These are phyloP conservation scores for Pyricularia sp. DNA, from an alignment of 2,329 filamentous ascomycete genomes.

Conservation along the genomic window DNA sequence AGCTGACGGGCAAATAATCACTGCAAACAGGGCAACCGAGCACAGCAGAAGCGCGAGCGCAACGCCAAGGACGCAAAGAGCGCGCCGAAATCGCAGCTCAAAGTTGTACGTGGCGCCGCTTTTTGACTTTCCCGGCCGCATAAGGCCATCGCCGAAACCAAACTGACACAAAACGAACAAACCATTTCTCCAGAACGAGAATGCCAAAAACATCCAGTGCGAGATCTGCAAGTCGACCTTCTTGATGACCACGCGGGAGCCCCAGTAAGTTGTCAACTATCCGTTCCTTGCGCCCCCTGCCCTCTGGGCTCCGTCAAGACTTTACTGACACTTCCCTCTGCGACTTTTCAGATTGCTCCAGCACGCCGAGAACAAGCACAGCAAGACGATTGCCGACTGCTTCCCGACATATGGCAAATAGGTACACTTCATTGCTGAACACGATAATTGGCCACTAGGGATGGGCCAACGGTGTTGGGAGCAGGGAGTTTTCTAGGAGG, in stretches of 20 bases:
- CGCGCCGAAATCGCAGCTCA: slow-evolving; percentile 57
- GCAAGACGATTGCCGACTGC: slow-evolving; percentile 60
- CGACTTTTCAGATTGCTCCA: slow-evolving; percentile 45
- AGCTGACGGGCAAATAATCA: background rate
- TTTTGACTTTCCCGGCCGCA: background rate
- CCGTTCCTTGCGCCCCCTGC: background rate
- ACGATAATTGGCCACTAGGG: background rate
- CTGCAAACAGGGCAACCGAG: slow-evolving; percentile 3
- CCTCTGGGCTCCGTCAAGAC: slow-evolving; percentile 5
- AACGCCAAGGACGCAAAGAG: slow-evolving; percentile 52
- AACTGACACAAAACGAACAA: background rate
- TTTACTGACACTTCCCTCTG: slow-evolving; percentile 3
- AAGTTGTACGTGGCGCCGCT: slow-evolving; percentile 41
- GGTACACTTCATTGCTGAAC: background rate
- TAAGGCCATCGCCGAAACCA: background rate
- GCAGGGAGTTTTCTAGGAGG: background rate
- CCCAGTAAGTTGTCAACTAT: slow-evolving; percentile 43
- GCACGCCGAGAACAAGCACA: slow-evolving; percentile 70
- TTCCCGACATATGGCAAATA: slow-evolving; percentile 39
- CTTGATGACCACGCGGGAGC: slow-evolving; percentile 65
- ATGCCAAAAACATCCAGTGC: slow-evolving; percentile 71
- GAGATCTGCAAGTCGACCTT: slow-evolving; percentile 69
- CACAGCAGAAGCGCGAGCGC: slow-evolving; percentile 59
- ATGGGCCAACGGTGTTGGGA: background rate
- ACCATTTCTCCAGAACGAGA: slow-evolving; percentile 48